phyloP scores from a whole-genome alignment of 495 filamentous ascomycete species.

The Penicillium atrosanguineum region DNA sequence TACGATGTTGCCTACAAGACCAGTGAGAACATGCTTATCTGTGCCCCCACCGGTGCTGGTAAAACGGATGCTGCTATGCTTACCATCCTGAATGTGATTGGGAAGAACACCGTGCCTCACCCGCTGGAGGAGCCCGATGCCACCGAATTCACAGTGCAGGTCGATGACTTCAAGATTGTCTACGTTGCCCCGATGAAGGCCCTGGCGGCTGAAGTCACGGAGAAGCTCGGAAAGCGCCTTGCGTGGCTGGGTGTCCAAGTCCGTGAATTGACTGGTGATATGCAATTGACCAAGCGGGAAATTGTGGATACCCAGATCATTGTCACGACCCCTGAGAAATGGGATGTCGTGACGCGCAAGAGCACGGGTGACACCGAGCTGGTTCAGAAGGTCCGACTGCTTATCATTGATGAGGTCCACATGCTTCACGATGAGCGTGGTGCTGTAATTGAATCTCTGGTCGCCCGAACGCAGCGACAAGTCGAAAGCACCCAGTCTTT shows the following conservation, averaged over 20 bases:
- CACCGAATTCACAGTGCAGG: conserved; percentile 70
- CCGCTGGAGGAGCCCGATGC: conserved; percentile 71
- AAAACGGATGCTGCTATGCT: conserved; percentile 99
- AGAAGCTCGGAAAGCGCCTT: conserved; percentile 90
- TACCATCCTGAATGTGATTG: conserved; percentile 83
- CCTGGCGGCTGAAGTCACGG: conserved; percentile 91
- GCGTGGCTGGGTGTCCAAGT: conserved; percentile 88
- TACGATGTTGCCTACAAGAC: conserved; percentile 95
- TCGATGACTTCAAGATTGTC: conserved; percentile 79
- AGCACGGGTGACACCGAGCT: conserved; percentile 96
- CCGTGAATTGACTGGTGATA: conserved; percentile 93
- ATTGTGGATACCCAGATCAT: conserved; percentile 96
- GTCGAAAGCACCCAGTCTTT: conserved; percentile 97
- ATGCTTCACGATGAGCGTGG: conserved; percentile 99
- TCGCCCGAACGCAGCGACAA: conserved; percentile 90
- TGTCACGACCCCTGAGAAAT: conserved; percentile 98
- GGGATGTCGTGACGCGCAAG: conserved; percentile 97
- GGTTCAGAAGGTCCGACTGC: conserved; percentile 91
- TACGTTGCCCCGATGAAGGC: conserved; percentile 70
- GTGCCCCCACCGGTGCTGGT: conserved; percentile 95
- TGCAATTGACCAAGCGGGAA: conserved; percentile 97
- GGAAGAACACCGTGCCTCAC: conserved; percentile 77
- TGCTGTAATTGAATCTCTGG: conserved; percentile 91
- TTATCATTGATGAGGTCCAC: conserved; percentile 99
- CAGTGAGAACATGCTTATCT: conserved; percentile 98